phyloP scores from a whole-genome alignment of 2,329 filamentous ascomycete species.

The Daldinia sp. region DNA sequence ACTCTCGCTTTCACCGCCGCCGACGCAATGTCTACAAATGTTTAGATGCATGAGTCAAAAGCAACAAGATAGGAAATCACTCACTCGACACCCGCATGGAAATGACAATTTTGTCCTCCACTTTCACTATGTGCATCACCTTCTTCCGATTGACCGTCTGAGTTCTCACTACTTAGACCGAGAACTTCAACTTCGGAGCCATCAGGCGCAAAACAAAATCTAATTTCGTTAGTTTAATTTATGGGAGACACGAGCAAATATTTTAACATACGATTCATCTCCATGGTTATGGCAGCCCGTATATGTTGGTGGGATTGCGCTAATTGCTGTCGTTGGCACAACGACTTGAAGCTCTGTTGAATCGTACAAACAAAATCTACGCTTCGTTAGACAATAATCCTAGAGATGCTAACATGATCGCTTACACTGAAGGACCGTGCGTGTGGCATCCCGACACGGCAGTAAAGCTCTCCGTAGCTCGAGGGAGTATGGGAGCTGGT shows the following conservation, averaged over 20 bases:
- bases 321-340: constrained; percentile 48
- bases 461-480: constrained; percentile 54
- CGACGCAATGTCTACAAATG: constrained; percentile 66
- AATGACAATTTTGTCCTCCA: constrained; percentile 70
- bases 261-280: constrained; percentile 58
- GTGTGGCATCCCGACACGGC: constrained; percentile 65
- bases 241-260: not conserved
- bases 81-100: constrained; percentile 80
- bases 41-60: not conserved
- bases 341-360: constrained; percentile 50
- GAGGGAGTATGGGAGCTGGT: constrained; percentile 43
- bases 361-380: constrained; percentile 51
- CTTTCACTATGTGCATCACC: constrained; percentile 38
- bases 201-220: constrained; percentile 70
- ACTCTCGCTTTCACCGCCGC: constrained; percentile 59
- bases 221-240: constrained; percentile 47
- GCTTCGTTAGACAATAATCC: not conserved
- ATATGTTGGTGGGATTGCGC: constrained; percentile 51
- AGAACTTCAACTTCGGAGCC: constrained; percentile 72
- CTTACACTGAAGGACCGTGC: constrained; percentile 60
- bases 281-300: constrained; percentile 65
- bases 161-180: constrained; percentile 51
- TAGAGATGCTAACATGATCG: constrained; percentile 2
- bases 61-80: constrained; percentile 47
- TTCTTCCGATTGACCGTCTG: constrained; percentile 40